Conservation (phyloP, 108 stramenopile genomes). For the Nitzschia sp. region DNA sequence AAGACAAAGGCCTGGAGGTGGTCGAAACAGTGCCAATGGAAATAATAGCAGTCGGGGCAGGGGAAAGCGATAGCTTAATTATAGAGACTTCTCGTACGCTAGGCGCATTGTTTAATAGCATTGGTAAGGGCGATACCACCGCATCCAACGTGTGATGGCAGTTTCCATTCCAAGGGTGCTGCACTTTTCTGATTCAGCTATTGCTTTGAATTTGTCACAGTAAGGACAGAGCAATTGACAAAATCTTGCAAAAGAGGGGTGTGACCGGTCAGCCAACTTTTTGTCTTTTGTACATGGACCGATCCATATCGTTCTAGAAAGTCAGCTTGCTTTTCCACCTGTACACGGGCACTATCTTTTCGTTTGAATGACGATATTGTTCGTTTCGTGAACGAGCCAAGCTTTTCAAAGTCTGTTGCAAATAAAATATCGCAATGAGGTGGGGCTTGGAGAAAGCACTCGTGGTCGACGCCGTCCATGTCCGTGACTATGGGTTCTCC, state of each 20-base stretch:
- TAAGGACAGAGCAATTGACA: constrained; percentile 77
- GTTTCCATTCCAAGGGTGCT: no score
- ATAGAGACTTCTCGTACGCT: no score
- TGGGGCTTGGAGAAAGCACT: constrained; percentile 62
- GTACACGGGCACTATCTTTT: neutral
- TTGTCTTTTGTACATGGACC: constrained; percentile 60
- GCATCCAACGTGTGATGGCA: no score
- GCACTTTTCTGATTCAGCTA: no score
- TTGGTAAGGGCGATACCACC: no score
- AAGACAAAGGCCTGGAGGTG: neutral
- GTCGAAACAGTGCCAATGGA: neutral
- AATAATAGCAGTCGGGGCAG: neutral
- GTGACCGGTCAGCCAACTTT: constrained; percentile 77
- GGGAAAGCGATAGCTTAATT: neutral
- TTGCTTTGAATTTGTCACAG: constrained; percentile 27
- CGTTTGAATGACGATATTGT: constrained; percentile 8
- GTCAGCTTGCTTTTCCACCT: constrained; percentile 63
- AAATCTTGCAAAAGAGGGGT: constrained; percentile 82
- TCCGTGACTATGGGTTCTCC: constrained; percentile 80
- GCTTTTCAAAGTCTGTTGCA: constrained; percentile 71
- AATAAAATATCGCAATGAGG: constrained; percentile 77
- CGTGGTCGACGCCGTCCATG: constrained; percentile 71
- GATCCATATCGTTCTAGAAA: constrained; percentile 65
- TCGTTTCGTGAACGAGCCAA: constrained; percentile 41
- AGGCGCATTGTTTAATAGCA: no score